Evolutionary conservation across 164 flowering plant species (phyloP).

Genomic region (Warburgia ugandensis): DNA sequence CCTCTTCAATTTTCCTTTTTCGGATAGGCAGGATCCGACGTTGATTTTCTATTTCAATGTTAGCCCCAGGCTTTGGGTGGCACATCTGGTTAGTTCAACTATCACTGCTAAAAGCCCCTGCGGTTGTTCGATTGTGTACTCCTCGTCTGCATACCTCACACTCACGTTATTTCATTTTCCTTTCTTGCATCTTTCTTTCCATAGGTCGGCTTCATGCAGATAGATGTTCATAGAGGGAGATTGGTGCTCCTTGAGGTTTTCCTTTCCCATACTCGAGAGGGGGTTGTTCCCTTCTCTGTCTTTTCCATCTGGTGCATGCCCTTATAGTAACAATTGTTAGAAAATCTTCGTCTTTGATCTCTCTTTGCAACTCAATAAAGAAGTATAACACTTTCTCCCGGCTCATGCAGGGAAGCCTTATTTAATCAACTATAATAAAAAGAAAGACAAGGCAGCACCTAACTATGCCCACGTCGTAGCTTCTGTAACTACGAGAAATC

Average conservation of each 20-base stretch:
- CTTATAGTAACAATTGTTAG: too few relatives aligned
- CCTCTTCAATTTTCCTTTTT: not conserved
- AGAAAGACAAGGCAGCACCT: too few relatives aligned
- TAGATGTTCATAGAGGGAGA: slow-evolving; percentile 2
- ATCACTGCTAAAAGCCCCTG: slow-evolving; percentile 1
- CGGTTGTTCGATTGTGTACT: not conserved
- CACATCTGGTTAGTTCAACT: slow-evolving; percentile 6
- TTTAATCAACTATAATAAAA: too few relatives aligned
- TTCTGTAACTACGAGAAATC: too few relatives aligned
- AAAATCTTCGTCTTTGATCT: not conserved
- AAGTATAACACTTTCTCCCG: not conserved
- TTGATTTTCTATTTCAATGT: not conserved
- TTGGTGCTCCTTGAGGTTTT: slow-evolving; percentile 4
- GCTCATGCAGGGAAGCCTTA: too few relatives aligned
- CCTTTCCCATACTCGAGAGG: slow-evolving; percentile 1
- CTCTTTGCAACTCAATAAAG: not conserved
- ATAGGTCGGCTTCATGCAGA: not conserved
- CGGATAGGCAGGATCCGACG: slow-evolving; percentile 1
- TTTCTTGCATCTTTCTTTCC: not conserved
- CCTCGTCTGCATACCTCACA: not conserved
- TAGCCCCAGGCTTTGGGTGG: slow-evolving; percentile 2
- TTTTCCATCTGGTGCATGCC: slow-evolving; percentile 5
- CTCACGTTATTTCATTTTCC: not conserved
- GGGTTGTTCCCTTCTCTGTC: slow-evolving; percentile 7
- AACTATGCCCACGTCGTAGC: too few relatives aligned